Evolutionary conservation across 257 asterid genomes (phyloP).

Genomic region (Cinchona pubescens): DNA sequence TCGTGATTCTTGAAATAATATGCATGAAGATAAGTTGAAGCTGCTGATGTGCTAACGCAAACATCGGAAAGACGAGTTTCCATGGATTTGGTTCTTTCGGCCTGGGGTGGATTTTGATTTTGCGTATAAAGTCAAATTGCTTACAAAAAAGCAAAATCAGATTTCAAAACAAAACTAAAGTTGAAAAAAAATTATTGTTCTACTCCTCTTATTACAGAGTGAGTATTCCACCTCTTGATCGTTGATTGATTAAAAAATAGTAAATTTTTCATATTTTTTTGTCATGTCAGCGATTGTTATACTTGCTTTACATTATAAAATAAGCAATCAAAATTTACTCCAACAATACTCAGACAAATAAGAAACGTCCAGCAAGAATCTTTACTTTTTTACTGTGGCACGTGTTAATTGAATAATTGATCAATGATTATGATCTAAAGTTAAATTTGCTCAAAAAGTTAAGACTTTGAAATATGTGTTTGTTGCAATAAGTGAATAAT

Average conservation of each 20-base stretch:
- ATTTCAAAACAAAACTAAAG: too few relatives aligned
- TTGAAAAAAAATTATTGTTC: too few relatives aligned
- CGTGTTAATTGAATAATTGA: too few relatives aligned
- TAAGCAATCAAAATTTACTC: background rate
- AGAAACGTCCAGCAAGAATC: background rate
- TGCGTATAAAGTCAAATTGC: background rate
- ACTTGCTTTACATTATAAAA: too few relatives aligned
- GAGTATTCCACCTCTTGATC: too few relatives aligned
- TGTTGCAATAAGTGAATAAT: too few relatives aligned
- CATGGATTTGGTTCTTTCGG: slow-evolving; percentile 10
- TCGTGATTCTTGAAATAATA: slow-evolving; percentile 34
- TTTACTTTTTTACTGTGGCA: too few relatives aligned
- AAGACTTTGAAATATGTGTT: background rate
- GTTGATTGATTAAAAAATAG: too few relatives aligned
- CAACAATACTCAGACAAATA: background rate
- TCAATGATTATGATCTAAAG: background rate
- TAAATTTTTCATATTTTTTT: too few relatives aligned
- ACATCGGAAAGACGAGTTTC: slow-evolving; percentile 45
- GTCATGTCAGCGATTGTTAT: too few relatives aligned
- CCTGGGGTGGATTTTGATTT: slow-evolving; percentile 23
- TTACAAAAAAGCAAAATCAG: too few relatives aligned
- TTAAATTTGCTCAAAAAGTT: background rate
- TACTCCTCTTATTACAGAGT: too few relatives aligned
- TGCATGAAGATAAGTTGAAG: slow-evolving; percentile 51
- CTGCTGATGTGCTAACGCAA: slow-evolving; percentile 56